phyloP scores from a whole-genome alignment of 202 grass and related monocot genomes.

The Digitaria exilis region DNA sequence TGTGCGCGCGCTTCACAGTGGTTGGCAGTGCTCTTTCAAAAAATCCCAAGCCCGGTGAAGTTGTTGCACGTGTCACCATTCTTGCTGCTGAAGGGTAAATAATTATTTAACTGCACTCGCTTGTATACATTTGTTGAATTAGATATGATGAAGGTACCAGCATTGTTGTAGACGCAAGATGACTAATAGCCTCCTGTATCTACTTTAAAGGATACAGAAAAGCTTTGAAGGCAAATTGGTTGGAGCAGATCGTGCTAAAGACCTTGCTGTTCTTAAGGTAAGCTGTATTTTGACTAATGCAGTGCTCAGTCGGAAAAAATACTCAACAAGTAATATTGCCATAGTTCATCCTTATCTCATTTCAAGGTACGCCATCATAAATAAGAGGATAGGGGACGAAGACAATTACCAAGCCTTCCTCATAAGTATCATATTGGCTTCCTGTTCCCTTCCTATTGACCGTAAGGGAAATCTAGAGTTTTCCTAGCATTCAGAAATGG shows the following conservation, averaged over 20 bases:
- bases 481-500: not conserved
- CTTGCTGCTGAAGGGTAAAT: constrained; percentile 87
- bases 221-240: constrained; percentile 94
- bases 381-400: not conserved
- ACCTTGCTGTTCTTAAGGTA: constrained; percentile 95
- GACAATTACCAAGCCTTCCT: not conserved
- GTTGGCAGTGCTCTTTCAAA: constrained; percentile 95
- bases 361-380: not conserved
- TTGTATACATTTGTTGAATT: constrained; percentile 20
- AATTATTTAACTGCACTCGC: constrained; percentile 19
- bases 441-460: not conserved
- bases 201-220: constrained; percentile 86
- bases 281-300: constrained; percentile 25
- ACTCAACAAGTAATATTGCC: not conserved
- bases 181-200: constrained; percentile 34
- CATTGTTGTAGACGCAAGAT: constrained; percentile 22
- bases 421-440: not conserved
- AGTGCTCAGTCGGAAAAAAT: not conserved
- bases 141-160: constrained; percentile 13
- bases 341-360: not conserved
- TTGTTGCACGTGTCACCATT: constrained; percentile 95
- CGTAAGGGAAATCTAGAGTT: not conserved
- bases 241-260: constrained; percentile 84
- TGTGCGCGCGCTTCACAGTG: constrained; percentile 40
- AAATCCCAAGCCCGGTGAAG: constrained; percentile 75